These are phyloP conservation scores for Grosmannia huntii DNA, from an alignment of 2,329 filamentous ascomycete species.

Conservation along the genomic window DNA sequence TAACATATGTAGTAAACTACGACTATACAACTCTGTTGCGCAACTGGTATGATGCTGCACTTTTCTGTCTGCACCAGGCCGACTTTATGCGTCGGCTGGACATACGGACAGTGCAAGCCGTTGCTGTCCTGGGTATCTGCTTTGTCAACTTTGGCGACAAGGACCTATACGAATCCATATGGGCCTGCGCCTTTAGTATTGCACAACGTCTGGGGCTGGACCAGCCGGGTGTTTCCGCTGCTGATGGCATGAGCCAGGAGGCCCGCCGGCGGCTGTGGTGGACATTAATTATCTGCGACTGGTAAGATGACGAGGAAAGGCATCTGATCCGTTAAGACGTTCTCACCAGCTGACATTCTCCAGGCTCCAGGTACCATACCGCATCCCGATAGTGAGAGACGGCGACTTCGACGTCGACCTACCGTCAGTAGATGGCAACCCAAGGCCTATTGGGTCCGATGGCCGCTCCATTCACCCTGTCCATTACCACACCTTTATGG, in stretches of 20 bases:
- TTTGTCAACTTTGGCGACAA: slow-evolving; percentile 7
- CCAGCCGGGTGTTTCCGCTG: neutral
- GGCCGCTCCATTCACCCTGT: neutral
- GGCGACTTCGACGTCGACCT: neutral
- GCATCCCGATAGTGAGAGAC: neutral
- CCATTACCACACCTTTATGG: neutral
- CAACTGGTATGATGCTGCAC: neutral
- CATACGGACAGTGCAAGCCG: slow-evolving; percentile 3
- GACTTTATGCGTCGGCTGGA: neutral
- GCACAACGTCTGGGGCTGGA: neutral
- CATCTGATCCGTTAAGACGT: neutral
- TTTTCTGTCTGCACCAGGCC: neutral
- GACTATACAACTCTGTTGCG: neutral
- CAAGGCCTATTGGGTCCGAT: neutral
- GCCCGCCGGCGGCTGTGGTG: neutral
- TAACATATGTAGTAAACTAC: neutral
- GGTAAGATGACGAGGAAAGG: neutral
- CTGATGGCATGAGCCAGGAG: neutral
- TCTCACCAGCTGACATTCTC: neutral
- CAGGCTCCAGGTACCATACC: neutral
- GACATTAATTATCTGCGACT: slow-evolving; percentile 1
- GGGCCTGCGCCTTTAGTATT: neutral
- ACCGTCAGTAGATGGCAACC: neutral
- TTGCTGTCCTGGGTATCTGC: neutral
- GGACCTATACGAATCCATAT: slow-evolving; percentile 2